Conservation (phyloP, 2,329 filamentous ascomycete genomes). For the Cordyceps cicadae region DNA sequence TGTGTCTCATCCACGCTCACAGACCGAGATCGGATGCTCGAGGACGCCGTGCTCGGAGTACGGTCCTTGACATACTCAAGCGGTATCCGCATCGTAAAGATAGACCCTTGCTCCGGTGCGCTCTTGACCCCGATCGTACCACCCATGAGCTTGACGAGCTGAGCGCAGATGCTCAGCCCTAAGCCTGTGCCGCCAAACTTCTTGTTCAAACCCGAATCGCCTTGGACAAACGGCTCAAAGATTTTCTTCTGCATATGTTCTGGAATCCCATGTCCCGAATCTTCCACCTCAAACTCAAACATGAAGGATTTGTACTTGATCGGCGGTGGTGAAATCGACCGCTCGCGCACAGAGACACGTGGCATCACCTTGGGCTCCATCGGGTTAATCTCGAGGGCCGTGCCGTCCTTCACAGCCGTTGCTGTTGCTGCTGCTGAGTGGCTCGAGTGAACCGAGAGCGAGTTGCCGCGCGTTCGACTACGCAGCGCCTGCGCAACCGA, state of each 20-base stretch:
- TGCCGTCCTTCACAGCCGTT: conserved; percentile 1
- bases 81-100: conserved; percentile 76
- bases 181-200: conserved; percentile 86
- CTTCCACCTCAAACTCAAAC: conserved; percentile 84
- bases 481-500: background rate
- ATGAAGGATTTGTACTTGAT: conserved; percentile 50
- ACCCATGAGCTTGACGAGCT: conserved; percentile 78
- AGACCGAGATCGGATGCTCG: conserved; percentile 30
- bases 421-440: background rate
- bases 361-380: conserved; percentile 7
- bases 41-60: conserved; percentile 23
- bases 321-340: conserved; percentile 4
- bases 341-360: background rate
- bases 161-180: conserved; percentile 81
- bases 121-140: conserved; percentile 67
- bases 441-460: conserved; percentile 6
- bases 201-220: conserved; percentile 82
- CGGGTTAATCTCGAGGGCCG: conserved; percentile 9
- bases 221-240: conserved; percentile 92
- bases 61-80: conserved; percentile 66
- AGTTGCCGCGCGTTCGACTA: conserved; percentile 1
- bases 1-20: conserved; percentile 28
- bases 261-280: conserved; percentile 80
- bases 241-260: conserved; percentile 70
- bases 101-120: conserved; percentile 63